Percentiles rank a stretch among this genome's conserved stretches.
Evolutionary conservation across 23 red algal genomes (phyloP).

Genomic region (Gracilaria caudata): DNA sequence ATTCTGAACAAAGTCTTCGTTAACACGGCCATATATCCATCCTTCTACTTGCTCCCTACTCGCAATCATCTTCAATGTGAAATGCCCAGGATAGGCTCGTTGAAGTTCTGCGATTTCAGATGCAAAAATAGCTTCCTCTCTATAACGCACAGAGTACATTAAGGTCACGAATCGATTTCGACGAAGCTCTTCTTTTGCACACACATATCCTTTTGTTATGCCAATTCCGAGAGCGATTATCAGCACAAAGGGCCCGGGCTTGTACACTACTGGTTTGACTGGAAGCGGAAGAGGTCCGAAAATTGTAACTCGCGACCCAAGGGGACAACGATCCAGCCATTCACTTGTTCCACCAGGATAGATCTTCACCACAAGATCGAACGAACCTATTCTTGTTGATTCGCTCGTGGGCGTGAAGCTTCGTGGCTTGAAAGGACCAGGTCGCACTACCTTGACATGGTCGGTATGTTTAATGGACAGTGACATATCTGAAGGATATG

Average conservation of each 20-base stretch:
- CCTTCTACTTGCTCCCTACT: conserved; percentile 39
- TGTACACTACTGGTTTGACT: conserved; percentile 17
- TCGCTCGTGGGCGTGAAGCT: conserved; percentile 48
- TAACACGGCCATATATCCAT: conserved; percentile 6
- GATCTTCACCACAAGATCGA: conserved; percentile 37
- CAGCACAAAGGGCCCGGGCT: conserved; percentile 17
- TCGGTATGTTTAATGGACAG: conserved; percentile 20
- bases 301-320: conserved; percentile 15
- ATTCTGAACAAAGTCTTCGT: neutral
- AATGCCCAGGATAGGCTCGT: conserved; percentile 1
- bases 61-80: conserved; percentile 15
- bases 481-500: conserved; percentile 22
- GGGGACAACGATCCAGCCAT: conserved; percentile 1
- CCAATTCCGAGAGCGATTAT: conserved; percentile 37
- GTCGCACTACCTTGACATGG: conserved; percentile 37
- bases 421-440: conserved; percentile 35
- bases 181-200: conserved; percentile 10
- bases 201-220: conserved; percentile 25
- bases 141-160: conserved; percentile 23
- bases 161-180: conserved; percentile 21
- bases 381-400: conserved; percentile 3
- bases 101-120: conserved; percentile 26
- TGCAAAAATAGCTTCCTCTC: conserved; percentile 25
- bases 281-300: conserved; percentile 38
- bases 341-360: conserved; percentile 44